Conservation (phyloP, 106 monocot genomes). For the Acorus calamus region DNA sequence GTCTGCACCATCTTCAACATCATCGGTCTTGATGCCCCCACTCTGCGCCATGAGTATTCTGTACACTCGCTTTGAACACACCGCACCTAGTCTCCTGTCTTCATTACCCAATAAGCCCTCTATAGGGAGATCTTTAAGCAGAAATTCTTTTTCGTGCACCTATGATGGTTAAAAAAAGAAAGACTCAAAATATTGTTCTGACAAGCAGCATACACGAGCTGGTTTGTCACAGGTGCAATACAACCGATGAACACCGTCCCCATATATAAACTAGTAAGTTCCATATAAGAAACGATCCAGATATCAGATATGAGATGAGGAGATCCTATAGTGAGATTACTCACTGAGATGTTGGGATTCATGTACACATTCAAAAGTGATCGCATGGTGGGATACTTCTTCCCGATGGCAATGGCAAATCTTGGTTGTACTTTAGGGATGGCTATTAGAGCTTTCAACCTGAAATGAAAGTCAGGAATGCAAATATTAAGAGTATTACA, state of each 20-base stretch:
- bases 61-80: slow-evolving; percentile 66
- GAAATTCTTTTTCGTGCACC: slow-evolving; percentile 73
- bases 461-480: slow-evolving; percentile 4
- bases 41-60: slow-evolving; percentile 70
- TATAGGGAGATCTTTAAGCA: slow-evolving; percentile 56
- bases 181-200: no score
- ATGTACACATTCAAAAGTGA: slow-evolving; percentile 65
- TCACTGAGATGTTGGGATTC: slow-evolving; percentile 59
- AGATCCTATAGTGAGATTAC: not conserved
- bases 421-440: slow-evolving; percentile 89
- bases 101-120: slow-evolving; percentile 45
- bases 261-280: no score
- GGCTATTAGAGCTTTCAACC: slow-evolving; percentile 80
- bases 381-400: slow-evolving; percentile 81
- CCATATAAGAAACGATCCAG: no score
- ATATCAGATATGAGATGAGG: no score
- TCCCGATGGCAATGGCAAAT: slow-evolving; percentile 72
- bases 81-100: slow-evolving; percentile 56
- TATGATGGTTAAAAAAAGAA: slow-evolving; percentile 17
- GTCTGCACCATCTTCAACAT: slow-evolving; percentile 64
- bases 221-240: no score
- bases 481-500: not conserved
- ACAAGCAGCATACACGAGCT: no score
- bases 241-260: no score
- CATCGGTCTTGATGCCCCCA: slow-evolving; percentile 52